Evolutionary conservation across 768 basidiomycete genomes (phyloP), one percentile per base, ranked within the genome.

Genomic region (Mycena olivaceomarginata): DNA sequence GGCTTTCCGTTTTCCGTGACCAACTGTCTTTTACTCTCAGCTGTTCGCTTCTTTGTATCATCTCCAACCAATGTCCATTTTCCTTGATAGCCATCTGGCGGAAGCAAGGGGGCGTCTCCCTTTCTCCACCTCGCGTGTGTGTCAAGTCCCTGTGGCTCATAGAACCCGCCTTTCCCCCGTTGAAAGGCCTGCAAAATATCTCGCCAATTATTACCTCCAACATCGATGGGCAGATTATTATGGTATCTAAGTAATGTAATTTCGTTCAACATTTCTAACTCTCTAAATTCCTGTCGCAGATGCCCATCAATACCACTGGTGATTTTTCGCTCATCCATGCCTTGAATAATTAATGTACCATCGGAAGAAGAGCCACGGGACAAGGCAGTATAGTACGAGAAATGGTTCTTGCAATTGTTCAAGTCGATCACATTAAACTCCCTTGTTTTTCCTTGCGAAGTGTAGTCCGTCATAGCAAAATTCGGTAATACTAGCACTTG

Each of bases 241-340:
- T 79, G 20, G 72, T 82, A 86, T 40, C 68, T 40, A 18, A 84
- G 41, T 2, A 56, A 60, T 0, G 85, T 86, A 8, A 88, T 85
- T 20, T 86, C 84, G 81, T 87, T 85, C 3, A 88, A 75, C 0
- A 87, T 8, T 46, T 87, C 85, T 1, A 87, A 70, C 45, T 31
- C 31, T 31, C 31, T 31, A 4, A 31, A 4, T 31, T 31, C 31
- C 31, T 31, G 31, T 31, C 31, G 87, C 83, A 88, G 71, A 18
- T 76, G 77, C 5, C 85, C 83, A 2, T 80, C 74, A 11, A 81
- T 80, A 4, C 81, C 81, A 15, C 80, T 79, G 13, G 77, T 83
- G 2, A 88, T 83, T 77, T 78, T 80, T 4, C 25, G 46, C 6
- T 43, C 9, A n/a, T 83, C 77, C 72, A 85, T 83, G 1, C 76